Evolutionary conservation across 75 land plant genomes (phyloP).

Genomic region (Isoetes taiwanensis): DNA sequence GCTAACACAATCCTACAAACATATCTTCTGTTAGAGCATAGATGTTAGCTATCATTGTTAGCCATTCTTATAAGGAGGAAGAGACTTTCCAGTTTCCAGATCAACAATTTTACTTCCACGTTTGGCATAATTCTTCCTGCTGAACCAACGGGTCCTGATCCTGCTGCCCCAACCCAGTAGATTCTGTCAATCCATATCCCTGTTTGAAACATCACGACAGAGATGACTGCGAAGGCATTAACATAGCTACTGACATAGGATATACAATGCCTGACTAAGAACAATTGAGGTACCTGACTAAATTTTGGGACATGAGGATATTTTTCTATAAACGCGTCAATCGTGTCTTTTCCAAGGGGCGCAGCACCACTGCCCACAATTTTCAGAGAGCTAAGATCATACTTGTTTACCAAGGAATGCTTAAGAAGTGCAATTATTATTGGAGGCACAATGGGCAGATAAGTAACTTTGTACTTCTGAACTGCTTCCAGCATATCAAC

Average conservation of each 20-base stretch:
- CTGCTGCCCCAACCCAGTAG: too few species aligned
- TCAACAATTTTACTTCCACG: conserved; percentile 75
- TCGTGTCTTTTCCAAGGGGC: conserved; percentile 64
- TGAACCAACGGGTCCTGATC: conserved; percentile 72
- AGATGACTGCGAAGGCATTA: too few species aligned
- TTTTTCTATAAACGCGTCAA: conserved; percentile 35
- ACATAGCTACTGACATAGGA: too few species aligned
- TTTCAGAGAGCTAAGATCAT: conserved; percentile 45
- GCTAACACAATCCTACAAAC: too few species aligned
- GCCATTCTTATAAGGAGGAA: conserved; percentile 50
- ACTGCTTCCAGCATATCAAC: conserved; percentile 29
- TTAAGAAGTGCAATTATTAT: conserved; percentile 39
- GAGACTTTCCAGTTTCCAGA: conserved; percentile 30
- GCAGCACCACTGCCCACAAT: conserved; percentile 60
- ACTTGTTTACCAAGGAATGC: conserved; percentile 30
- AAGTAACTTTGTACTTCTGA: conserved; percentile 41
- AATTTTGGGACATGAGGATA: too few species aligned
- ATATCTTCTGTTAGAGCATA: too few species aligned
- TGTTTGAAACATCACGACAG: too few species aligned
- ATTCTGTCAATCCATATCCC: too few species aligned
- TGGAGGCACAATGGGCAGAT: conserved; percentile 60
- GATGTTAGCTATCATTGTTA: too few species aligned
- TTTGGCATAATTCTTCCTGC: conserved; percentile 56
- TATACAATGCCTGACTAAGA: too few species aligned
- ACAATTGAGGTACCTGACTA: too few species aligned